Conservation (phyloP, 495 filamentous ascomycete genomes). For the Chaetomidium leptoderma region DNA sequence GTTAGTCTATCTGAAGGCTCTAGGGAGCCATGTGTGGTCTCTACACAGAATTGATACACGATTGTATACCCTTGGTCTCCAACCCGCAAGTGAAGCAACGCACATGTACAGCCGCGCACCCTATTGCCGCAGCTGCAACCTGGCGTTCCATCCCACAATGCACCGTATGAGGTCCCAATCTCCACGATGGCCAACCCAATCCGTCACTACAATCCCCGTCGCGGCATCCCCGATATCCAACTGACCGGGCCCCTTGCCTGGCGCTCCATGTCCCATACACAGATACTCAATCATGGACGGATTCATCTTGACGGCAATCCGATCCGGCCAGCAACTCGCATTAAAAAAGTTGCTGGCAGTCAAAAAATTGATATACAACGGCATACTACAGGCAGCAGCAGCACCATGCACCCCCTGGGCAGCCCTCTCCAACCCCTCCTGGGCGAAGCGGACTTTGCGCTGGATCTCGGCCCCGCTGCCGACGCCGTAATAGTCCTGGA, state of each 20-base stretch:
- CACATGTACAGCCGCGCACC: constrained; percentile 9
- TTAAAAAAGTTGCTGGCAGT: constrained; percentile 92
- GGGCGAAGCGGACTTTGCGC: constrained; percentile 70
- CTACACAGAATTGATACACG: constrained; percentile 7
- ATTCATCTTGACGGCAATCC: constrained; percentile 86
- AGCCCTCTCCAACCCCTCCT: constrained; percentile 70
- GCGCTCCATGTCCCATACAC: constrained; percentile 59
- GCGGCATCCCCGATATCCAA: constrained; percentile 62
- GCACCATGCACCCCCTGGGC: constrained; percentile 39
- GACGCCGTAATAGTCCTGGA: constrained; percentile 96
- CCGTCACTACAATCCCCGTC: constrained; percentile 89
- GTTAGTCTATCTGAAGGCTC: constrained; percentile 1
- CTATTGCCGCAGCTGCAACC: constrained; percentile 51
- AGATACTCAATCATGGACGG: constrained; percentile 79
- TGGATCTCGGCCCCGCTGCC: constrained; percentile 67
- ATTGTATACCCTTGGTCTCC: constrained; percentile 1
- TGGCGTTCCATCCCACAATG: constrained; percentile 88
- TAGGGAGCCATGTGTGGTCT: neutral
- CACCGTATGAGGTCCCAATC: constrained; percentile 92
- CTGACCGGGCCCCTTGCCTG: constrained; percentile 41
- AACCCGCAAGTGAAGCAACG: neutral
- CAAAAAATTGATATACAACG: constrained; percentile 88
- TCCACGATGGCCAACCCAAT: constrained; percentile 84
- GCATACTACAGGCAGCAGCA: constrained; percentile 39
- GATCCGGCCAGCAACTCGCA: constrained; percentile 85